Evolutionary conservation across 179 eudicot genomes (phyloP), one percentile per base, ranked within the genome.

Genomic region (Actinidia arguta): DNA sequence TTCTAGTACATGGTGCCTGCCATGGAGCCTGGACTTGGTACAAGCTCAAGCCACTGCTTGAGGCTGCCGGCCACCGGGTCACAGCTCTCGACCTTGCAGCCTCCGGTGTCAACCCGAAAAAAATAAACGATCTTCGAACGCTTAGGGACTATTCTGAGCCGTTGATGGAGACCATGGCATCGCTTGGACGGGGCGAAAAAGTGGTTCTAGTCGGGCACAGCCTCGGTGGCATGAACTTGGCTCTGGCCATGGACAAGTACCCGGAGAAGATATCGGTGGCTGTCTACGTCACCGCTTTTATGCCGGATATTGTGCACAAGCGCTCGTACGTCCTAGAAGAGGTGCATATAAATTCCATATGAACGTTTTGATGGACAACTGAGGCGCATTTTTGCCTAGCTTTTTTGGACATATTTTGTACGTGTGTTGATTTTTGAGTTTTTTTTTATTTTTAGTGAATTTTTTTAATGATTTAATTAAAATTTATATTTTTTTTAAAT

Each of bases 11-110:
- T 82, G 91, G 92, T 0, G 22, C 62, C 10, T 80, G 92, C 71
- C 91, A 90, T 68, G 91, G 93, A 75, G 91, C 87, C 3, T 90
- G 93, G 90, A 88, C 88, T 82, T 90, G 93, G 91, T 88, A 87
- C 88, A 90, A 84, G 83, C 78, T 89, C 5, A 82, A 66, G 5
- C 13, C 47, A 69, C 55, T 81, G 51, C 82, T 89, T 27, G 68
- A 85, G 68, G 8, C 5, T 18, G 74, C 75, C 8, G 88, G 90
- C 6, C 83, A 86, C 48, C 80, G 44, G 0, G 90, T 75, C 54
- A 89, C 89, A 6, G 85, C 89, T 14, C 0, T 90, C 11, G 91
- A 90, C 82, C 86, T 90, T 14, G 89, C 66, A 0, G 88, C 81
- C 11, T 78, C 85, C 1, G 93, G 91, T 12, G 66, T 84, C 61